Conservation (phyloP, 2,329 filamentous ascomycete species). For the Nemania abortiva region DNA sequence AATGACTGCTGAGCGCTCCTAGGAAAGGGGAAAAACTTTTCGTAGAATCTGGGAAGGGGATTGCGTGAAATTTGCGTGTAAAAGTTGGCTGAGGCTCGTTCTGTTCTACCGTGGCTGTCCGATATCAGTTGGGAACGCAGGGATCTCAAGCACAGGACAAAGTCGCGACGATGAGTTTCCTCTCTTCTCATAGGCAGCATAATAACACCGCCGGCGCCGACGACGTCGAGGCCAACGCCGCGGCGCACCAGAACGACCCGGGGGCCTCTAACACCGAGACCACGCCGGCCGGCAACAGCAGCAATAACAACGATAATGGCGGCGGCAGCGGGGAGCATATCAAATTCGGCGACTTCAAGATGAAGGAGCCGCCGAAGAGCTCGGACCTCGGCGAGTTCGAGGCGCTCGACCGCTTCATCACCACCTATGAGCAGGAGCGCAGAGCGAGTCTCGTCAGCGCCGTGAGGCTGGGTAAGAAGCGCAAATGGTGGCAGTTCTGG, state of each 20-base stretch:
- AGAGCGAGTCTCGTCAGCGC: constrained; percentile 43
- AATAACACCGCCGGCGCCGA: constrained; percentile 36
- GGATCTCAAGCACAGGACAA: constrained; percentile 9
- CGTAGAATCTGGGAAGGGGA: background rate
- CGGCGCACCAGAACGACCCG: constrained; percentile 33
- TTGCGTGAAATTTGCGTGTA: background rate
- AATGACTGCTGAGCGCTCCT: background rate
- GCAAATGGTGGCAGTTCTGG: constrained; percentile 71
- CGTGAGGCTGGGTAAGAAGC: constrained; percentile 55
- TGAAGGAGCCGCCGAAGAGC: constrained; percentile 36
- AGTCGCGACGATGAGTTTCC: constrained; percentile 41
- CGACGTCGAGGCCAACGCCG: constrained; percentile 47
- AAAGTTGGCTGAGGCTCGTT: background rate
- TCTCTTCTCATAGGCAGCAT: constrained; percentile 37
- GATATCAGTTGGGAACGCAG: background rate
- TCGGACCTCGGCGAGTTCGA: constrained; percentile 51
- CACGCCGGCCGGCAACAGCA: background rate
- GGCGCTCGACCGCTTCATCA: constrained; percentile 52
- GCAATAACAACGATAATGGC: background rate
- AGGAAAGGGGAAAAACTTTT: too few species aligned
- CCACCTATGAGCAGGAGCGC: constrained; percentile 48
- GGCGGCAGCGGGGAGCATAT: constrained; percentile 38
- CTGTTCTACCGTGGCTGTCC: constrained; percentile 15
- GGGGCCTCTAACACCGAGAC: background rate
- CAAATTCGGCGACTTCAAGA: constrained; percentile 43